A percentile compares a stretch with the other conserved stretches of the same genome.
phyloP scores from a whole-genome alignment of 116 monocot species.

The Phalaenopsis hybrid region DNA sequence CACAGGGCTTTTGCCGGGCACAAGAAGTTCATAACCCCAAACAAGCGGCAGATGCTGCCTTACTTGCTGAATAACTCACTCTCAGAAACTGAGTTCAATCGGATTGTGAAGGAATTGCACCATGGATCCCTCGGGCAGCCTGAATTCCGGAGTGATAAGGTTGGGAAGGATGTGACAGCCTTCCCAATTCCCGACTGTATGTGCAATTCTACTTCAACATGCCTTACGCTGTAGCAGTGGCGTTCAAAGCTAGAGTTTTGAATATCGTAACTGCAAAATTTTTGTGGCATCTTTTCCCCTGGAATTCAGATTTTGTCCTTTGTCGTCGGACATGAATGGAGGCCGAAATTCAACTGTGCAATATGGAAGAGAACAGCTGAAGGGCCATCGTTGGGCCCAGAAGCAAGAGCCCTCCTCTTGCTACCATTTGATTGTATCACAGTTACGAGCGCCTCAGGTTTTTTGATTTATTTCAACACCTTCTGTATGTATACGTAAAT shows the following conservation, averaged over 20 bases:
- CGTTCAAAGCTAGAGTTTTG: neutral
- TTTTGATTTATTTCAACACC: too few species aligned
- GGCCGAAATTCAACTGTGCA: neutral
- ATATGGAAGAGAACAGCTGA: neutral
- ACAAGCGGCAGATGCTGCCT: constrained; percentile 72
- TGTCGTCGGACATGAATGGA: neutral
- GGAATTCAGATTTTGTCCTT: neutral
- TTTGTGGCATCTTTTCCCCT: too few species aligned
- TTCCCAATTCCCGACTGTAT: constrained; percentile 83
- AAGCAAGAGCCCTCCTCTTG: too few species aligned
- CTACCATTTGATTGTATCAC: too few species aligned
- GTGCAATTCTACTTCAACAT: constrained; percentile 40
- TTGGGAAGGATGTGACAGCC: constrained; percentile 72
- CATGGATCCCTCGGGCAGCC: constrained; percentile 66
- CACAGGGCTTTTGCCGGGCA: constrained; percentile 67
- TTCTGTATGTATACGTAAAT: neutral
- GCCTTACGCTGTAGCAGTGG: neutral
- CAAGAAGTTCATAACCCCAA: constrained; percentile 79
- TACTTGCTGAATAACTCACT: constrained; percentile 59
- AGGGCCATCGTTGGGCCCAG: neutral
- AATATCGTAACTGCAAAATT: neutral
- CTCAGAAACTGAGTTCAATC: constrained; percentile 63
- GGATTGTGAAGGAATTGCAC: constrained; percentile 61
- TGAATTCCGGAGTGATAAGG: constrained; percentile 35
- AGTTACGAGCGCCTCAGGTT: too few species aligned